phyloP scores from a whole-genome alignment of 345 rosid species.

The Clausena lansium region DNA sequence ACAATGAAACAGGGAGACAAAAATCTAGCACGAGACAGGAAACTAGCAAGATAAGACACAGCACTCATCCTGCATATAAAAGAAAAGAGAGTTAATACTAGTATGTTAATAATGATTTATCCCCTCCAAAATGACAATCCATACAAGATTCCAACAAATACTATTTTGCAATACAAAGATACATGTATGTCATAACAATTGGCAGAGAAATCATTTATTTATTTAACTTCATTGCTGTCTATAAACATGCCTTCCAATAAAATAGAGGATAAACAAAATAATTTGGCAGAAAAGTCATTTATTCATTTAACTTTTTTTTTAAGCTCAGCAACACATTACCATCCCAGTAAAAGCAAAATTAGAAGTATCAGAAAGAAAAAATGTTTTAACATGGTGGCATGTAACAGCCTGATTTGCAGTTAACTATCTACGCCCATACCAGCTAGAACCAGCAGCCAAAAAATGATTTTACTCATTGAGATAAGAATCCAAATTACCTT shows the following conservation, averaged over 20 bases:
- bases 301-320: no score
- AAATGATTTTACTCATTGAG: not conserved
- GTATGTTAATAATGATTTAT: not conserved
- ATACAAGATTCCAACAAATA: not conserved
- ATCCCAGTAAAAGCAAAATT: no score
- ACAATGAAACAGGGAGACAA: conserved; percentile 47
- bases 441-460: not conserved
- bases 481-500: conserved; percentile 36
- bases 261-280: no score
- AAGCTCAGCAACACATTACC: no score
- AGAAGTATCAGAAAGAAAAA: no score
- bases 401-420: not conserved
- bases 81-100: conserved; percentile 16
- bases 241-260: no score
- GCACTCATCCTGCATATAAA: conserved; percentile 78
- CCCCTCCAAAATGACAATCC: not conserved
- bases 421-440: not conserved
- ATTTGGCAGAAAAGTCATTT: no score
- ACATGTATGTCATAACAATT: no score
- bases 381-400: not conserved
- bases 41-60: conserved; percentile 89
- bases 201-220: no score
- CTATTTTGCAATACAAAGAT: no score
- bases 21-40: conserved; percentile 80
- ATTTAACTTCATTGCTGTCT: no score